These are phyloP conservation scores for Filobasidium wieringae DNA, from an alignment of 768 basidiomycete genomes.

Conservation along the genomic window DNA sequence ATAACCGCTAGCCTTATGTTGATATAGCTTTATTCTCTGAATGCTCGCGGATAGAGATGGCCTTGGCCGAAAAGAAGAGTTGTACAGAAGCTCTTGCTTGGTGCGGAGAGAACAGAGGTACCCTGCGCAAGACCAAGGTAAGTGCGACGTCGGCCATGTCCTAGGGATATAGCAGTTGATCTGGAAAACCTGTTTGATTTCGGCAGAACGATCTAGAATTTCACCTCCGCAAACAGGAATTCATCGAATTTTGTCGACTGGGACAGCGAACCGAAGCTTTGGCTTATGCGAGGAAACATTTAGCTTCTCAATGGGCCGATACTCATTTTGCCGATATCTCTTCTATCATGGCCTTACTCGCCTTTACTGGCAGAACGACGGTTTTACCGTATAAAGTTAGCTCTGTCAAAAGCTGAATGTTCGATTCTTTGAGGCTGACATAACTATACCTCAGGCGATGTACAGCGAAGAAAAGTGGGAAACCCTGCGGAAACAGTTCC, in stretches of 20 bases:
- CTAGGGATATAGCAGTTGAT: neutral
- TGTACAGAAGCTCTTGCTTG: slow-evolving; percentile 83
- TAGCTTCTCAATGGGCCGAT: slow-evolving; percentile 56
- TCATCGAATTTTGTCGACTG: slow-evolving; percentile 73
- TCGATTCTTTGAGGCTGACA: too few relatives aligned
- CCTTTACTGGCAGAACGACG: slow-evolving; percentile 52
- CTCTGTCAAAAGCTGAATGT: too few relatives aligned
- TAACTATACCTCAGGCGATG: slow-evolving; percentile 51
- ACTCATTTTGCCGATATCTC: slow-evolving; percentile 67
- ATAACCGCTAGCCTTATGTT: slow-evolving; percentile 38
- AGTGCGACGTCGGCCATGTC: too few relatives aligned
- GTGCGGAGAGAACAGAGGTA: slow-evolving; percentile 92
- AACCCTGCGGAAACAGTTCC: slow-evolving; percentile 62
- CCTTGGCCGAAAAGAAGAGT: slow-evolving; percentile 54
- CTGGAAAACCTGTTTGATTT: neutral
- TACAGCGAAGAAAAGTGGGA: slow-evolving; percentile 74
- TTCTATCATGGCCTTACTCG: slow-evolving; percentile 64
- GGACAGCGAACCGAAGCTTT: slow-evolving; percentile 64
- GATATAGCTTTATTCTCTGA: slow-evolving; percentile 33
- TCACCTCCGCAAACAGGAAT: slow-evolving; percentile 87
- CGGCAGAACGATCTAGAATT: slow-evolving; percentile 86
- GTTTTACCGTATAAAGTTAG: slow-evolving; percentile 69
- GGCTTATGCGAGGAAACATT: slow-evolving; percentile 66
- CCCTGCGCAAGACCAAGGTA: slow-evolving; percentile 82
- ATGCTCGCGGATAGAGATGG: slow-evolving; percentile 59